Evolutionary conservation across 768 basidiomycete genomes (phyloP).

Genomic region (Boletus sp.): DNA sequence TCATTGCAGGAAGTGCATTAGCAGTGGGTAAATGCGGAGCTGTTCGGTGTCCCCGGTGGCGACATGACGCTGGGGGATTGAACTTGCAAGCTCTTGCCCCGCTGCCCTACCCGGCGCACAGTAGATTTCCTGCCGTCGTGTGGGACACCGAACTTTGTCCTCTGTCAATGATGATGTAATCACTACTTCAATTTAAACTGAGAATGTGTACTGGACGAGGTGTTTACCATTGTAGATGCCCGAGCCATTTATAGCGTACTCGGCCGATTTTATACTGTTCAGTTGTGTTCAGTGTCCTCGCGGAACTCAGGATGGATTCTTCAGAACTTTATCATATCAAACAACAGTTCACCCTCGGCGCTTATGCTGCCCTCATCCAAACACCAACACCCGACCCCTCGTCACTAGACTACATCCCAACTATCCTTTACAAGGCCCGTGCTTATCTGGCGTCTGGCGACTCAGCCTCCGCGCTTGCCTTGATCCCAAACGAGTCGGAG

Average conservation of each 20-base stretch:
- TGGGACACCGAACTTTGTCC: too few relatives aligned
- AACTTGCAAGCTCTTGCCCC: not conserved
- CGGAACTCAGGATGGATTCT: slow-evolving; percentile 45
- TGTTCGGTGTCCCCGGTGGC: not conserved
- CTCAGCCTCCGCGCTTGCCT: slow-evolving; percentile 49
- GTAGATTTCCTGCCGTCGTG: too few relatives aligned
- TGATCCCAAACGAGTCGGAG: slow-evolving; percentile 57
- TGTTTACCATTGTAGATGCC: too few relatives aligned
- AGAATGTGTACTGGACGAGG: too few relatives aligned
- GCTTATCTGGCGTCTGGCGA: slow-evolving; percentile 70
- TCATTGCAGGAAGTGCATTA: not conserved
- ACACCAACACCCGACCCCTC: slow-evolving; percentile 54
- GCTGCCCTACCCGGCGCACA: too few relatives aligned
- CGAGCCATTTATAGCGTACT: too few relatives aligned
- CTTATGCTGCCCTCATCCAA: slow-evolving; percentile 60
- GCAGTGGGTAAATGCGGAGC: not conserved
- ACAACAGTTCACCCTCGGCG: slow-evolving; percentile 76
- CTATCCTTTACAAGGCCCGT: slow-evolving; percentile 75
- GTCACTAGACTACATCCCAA: slow-evolving; percentile 61
- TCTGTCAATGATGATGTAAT: too few relatives aligned
- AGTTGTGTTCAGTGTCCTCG: not conserved
- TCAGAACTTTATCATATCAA: slow-evolving; percentile 65
- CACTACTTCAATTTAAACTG: too few relatives aligned
- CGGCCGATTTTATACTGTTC: too few relatives aligned
- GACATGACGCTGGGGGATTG: not conserved